Evolutionary conservation across 1,284 basidiomycete genomes (phyloP), one percentile per base, ranked within the genome.

Genomic region (Blastosporella zonata): DNA sequence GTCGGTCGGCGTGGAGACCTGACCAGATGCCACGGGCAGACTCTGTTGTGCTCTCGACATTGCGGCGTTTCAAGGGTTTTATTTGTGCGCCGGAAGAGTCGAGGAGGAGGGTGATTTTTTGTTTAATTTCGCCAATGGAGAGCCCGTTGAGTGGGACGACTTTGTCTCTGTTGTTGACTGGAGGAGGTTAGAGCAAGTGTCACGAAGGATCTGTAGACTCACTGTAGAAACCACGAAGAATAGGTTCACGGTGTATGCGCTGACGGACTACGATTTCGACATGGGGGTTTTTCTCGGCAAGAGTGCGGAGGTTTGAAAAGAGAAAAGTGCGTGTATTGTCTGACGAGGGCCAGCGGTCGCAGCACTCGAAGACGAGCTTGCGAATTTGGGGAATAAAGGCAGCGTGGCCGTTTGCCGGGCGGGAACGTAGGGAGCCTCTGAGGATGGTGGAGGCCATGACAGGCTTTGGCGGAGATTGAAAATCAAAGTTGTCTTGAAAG

Each of bases 31-130:
- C 90, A 65, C 90, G 82, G 20, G 87, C 76, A 23, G 88, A 78
- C 68, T 90, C 87, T 44, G 84, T 84, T 35, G 78, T 81, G 62
- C 86, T 90, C 72, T 89, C 83, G 28, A 93, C 84, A 17, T 78
- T 75, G 53, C 81, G 75, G 20, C 85, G 74, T 59, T 78, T 91
- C 59, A 93, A 71, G 15, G 83, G 76, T 59, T 82, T 84, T 53
- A 93, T 91, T 68, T 90, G 90, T 40, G 83, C 80, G 31, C 90
- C 90, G 2, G 89, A 91, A 29, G 90, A 81, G 65, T 91, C 90
- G 42, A 93, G 79, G 31, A 93, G 72, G n/a, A 93, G 78, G 56
- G 87, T 75, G 46, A 90, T 77, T 68, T 91, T 91, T 66, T 81
- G 76, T 59, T 81, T 74, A 54, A 91, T 81, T 31, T 78, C 82